Percentiles rank a stretch among this genome's conserved stretches.
These are phyloP conservation scores for Euphorbia schlechtendalii DNA, from an alignment of 441 rosid species.

Conservation along the genomic window DNA sequence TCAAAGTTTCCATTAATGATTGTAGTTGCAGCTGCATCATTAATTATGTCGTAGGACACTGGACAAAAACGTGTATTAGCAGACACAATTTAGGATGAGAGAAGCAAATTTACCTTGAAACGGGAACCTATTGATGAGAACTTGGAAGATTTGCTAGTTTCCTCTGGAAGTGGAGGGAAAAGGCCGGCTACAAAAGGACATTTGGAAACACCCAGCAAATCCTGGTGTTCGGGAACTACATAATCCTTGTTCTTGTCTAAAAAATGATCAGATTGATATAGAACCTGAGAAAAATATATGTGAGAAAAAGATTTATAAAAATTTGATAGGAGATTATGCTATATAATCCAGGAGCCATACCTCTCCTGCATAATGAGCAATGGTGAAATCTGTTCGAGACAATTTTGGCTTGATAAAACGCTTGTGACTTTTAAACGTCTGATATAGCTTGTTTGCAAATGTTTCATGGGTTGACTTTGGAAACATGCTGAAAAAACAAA, in stretches of 20 bases:
- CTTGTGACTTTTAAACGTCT: constrained; percentile 85
- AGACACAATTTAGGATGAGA: constrained; percentile 5
- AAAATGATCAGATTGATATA: constrained; percentile 87
- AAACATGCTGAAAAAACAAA: constrained; percentile 73
- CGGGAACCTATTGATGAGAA: constrained; percentile 97
- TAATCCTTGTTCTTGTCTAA: constrained; percentile 99
- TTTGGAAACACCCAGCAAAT: constrained; percentile 64
- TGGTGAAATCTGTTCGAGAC: constrained; percentile 89
- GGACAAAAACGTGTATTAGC: neutral
- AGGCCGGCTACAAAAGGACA: constrained; percentile 90
- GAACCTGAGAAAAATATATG: constrained; percentile 47
- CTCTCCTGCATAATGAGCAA: constrained; percentile 97
- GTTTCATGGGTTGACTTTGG: constrained; percentile 99
- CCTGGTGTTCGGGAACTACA: constrained; percentile 96
- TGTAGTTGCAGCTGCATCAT: constrained; percentile 89
- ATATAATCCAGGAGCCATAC: constrained; percentile 26
- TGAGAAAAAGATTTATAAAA: constrained; percentile 7
- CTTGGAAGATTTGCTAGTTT: constrained; percentile 86
- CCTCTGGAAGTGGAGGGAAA: constrained; percentile 88
- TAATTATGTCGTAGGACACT: constrained; percentile 10
- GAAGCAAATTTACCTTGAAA: constrained; percentile 59
- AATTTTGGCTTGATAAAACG: constrained; percentile 92
- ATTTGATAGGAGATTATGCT: constrained; percentile 3
- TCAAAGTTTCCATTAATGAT: constrained; percentile 80
- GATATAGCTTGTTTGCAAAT: constrained; percentile 88